These are phyloP conservation scores for Fusarium verticillioides DNA, from an alignment of 2,329 filamentous ascomycete species.

Conservation along the genomic window DNA sequence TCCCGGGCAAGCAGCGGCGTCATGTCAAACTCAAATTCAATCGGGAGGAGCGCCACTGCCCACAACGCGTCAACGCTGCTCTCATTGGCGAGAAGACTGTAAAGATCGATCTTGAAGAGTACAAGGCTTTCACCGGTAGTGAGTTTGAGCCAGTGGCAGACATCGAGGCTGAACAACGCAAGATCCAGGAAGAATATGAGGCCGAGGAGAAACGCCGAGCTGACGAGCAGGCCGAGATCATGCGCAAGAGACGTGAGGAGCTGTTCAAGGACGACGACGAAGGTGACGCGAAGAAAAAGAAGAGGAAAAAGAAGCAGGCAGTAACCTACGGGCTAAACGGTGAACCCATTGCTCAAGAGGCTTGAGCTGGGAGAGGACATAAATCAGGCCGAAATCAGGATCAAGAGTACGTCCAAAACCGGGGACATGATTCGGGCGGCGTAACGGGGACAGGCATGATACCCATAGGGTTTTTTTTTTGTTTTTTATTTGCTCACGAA, in stretches of 20 bases:
- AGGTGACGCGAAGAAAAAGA: constrained; percentile 48
- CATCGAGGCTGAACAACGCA: constrained; percentile 66
- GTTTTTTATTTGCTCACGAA: constrained; percentile 17
- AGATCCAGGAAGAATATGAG: constrained; percentile 58
- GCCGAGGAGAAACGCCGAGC: constrained; percentile 55
- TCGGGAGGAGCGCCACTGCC: constrained; percentile 77
- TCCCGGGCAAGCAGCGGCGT: constrained; percentile 75
- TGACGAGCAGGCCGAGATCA: constrained; percentile 61
- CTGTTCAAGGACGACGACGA: constrained; percentile 58
- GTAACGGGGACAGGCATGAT: constrained; percentile 41
- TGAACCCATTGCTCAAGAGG: constrained; percentile 48
- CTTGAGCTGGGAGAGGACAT: constrained; percentile 15
- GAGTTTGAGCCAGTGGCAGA: constrained; percentile 66
- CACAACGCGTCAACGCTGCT: constrained; percentile 70
- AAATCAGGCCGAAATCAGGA: constrained; percentile 9
- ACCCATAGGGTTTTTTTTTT: constrained; percentile 40
- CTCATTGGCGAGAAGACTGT: constrained; percentile 70
- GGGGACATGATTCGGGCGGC: constrained; percentile 31
- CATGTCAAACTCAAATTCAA: constrained; percentile 87
- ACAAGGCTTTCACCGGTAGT: constrained; percentile 63
- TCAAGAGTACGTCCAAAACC: constrained; percentile 11
- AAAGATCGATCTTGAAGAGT: constrained; percentile 70
- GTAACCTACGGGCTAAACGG: constrained; percentile 53
- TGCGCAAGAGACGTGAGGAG: constrained; percentile 60
- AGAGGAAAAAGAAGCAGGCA: constrained; percentile 49